Conservation (phyloP, 2,329 filamentous ascomycete genomes). For the Phaeophleospora eucalypticola region DNA sequence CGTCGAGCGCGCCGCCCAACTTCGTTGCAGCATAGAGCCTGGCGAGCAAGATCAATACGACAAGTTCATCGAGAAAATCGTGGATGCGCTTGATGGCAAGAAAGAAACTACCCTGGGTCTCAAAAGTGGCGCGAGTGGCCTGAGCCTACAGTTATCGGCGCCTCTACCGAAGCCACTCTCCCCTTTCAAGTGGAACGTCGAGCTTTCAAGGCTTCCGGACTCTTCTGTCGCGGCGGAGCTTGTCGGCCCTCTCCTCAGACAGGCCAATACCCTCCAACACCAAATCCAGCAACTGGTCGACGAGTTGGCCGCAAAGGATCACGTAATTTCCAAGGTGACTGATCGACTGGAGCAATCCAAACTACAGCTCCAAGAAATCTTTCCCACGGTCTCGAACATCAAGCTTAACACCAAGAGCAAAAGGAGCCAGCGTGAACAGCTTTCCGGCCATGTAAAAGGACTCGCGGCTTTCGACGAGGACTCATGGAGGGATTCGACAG, state of each 20-base stretch:
- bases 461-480: slow-evolving; percentile 51
- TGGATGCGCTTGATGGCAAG: slow-evolving; percentile 42
- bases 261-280: slow-evolving; percentile 44
- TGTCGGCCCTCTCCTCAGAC: slow-evolving; percentile 51
- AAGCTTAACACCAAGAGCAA: slow-evolving; percentile 40
- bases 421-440: slow-evolving; percentile 46
- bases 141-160: slow-evolving; percentile 54
- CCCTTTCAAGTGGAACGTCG: slow-evolving; percentile 62
- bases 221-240: slow-evolving; percentile 47
- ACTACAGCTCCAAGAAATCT: slow-evolving; percentile 53
- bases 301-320: slow-evolving; percentile 55
- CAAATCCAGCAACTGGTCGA: slow-evolving; percentile 48
- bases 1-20: slow-evolving; percentile 56
- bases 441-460: slow-evolving; percentile 53
- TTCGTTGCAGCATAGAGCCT: slow-evolving; percentile 69
- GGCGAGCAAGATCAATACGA: slow-evolving; percentile 64
- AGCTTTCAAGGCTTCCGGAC: slow-evolving; percentile 45
- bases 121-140: slow-evolving; percentile 23
- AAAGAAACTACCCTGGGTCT: slow-evolving; percentile 34
- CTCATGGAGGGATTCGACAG: slow-evolving; percentile 34
- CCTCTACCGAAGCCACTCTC: slow-evolving; percentile 59
- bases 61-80: slow-evolving; percentile 63
- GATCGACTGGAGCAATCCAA: slow-evolving; percentile 56
- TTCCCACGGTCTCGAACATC: slow-evolving; percentile 50
- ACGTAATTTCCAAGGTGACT: slow-evolving; percentile 53